These are phyloP conservation scores for Choiromyces venosus DNA, from an alignment of 495 filamentous ascomycete genomes.

Conservation along the genomic window DNA sequence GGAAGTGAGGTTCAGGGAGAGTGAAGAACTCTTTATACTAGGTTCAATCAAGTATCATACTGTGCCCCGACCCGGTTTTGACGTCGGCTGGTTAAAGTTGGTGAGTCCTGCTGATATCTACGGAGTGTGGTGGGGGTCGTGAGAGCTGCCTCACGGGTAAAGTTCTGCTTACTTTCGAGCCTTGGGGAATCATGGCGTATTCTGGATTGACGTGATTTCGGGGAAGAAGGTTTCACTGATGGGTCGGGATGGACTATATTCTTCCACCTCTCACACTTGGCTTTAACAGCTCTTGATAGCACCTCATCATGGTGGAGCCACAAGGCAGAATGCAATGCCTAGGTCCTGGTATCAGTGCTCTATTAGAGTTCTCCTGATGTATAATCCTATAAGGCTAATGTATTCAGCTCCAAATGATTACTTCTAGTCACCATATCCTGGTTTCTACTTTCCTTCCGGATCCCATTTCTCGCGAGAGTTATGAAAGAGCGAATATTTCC, in stretches of 20 bases:
- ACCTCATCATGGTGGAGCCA: background rate
- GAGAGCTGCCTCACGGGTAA: background rate
- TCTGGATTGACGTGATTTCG: background rate
- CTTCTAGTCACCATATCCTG: background rate
- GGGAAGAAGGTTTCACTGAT: background rate
- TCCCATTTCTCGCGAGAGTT: background rate
- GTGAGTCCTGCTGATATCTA: background rate
- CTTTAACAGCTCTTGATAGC: background rate
- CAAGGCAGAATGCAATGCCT: background rate
- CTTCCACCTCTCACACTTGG: background rate
- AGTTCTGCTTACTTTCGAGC: background rate
- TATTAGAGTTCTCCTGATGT: background rate
- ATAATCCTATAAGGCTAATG: background rate
- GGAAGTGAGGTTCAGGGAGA: background rate
- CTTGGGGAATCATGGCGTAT: background rate
- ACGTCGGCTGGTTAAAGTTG: background rate
- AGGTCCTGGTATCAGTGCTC: background rate
- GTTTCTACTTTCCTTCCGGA: background rate
- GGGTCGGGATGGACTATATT: background rate
- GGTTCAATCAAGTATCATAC: background rate
- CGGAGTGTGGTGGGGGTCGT: background rate
- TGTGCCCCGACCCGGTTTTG: background rate
- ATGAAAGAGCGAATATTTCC: background rate
- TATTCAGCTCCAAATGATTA: background rate
- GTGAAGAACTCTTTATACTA: background rate